Evolutionary conservation across 371 early-diverging fungal genomes (phyloP), one percentile per base, ranked within the genome.

Genomic region (Mortierella sp.): DNA sequence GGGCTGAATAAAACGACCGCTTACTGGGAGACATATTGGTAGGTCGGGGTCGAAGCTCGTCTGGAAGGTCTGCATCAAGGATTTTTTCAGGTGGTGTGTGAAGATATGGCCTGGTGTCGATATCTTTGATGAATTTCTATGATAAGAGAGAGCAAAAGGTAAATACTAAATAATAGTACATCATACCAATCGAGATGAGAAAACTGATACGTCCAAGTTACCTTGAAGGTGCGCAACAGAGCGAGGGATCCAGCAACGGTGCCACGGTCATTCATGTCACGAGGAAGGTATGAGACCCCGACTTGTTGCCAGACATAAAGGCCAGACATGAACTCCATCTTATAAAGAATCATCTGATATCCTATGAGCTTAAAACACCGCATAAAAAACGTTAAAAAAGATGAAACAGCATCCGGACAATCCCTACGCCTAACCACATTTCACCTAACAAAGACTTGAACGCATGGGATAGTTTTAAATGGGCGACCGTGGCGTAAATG

Each of bases 271-370:
- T 21, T 50, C 21, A 2, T 50, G 14, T 50, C 50, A 14, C 50
- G 50, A 50, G 50, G 50, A 21, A 50, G 50, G 21, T 50, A 50
- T 3, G 50, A 3, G 14, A 50, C 50, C 5, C 50, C 50, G 14
- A 50, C 50, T 6, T 50, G 50, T 50, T 50, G 50, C 50, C 50
- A 50, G 50, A 50, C 21, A 14, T 50, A 50, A 5, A 50, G 21
- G 50, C 50, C 50, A n/a, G 50, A 50, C 50, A n/a, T 50, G 50
- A 50, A 50, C 50, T 50, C 50, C 3, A 50, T 2, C 50, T 50
- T 50, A 14, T 50, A 50, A 3, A 50, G 50, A 14, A 50, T 14
- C 50, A 50, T 3, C 50, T 50, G 50, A 50, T 6, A 50, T 3
- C 50, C 50, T 50, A 50, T 21, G 50, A 14, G 50, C 14, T 50